Base-by-base conservation (phyloP, 2,329 filamentous ascomycete species). In the Verticillium nonalfalfae region DNA sequence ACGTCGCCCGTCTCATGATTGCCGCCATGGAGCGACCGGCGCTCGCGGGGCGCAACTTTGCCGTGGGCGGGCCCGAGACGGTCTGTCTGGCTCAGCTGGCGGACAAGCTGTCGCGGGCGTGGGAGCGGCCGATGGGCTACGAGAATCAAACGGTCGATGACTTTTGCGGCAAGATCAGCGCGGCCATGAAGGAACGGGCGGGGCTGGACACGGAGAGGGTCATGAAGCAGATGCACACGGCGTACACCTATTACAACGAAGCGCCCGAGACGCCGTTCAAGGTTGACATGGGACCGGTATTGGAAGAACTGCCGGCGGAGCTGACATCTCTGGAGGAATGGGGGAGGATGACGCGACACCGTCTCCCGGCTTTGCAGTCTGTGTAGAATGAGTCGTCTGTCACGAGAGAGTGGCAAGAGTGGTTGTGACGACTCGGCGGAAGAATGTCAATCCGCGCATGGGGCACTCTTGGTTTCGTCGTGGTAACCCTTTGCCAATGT, bases 171-270 rank as follows among this genome's bases (percentile, higher is more conserved):
- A 66, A 66, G 59, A 71, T 72, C 60, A 66, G 67, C 52, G 59
- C 66, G 58, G 69, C 70, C 10, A 76, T 76, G 74, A 62, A 69
- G 60, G 66, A 68, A 21, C 62, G 74, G 36, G 64, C 69, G 6
- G 70, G 72, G 7, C 59, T 76, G n/a, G 71, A 76, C n/a, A 68
- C 66, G 5, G 73, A 74, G 11, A 64, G 63, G 13, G 68, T 76
- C 33, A 66, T 75, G 10, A 69, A 62, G 21, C 72, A 77, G 68
- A 77, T 76, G 75, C 74, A 72, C 65, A 74, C 70, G 64, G 74
- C 74, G 9, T 76, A 76, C 64, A 74, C 74, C 7, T 74, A 73
- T 63, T 76, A 77, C 63, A 75, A 76, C 36, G 72, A 77, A 61
- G 67, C 70, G 14, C 69, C 69, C 14, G 73, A 75, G 21, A 68